Evolutionary conservation across 129 eudicot species (phyloP), one percentile per base, ranked within the genome.

Genomic region (Lactuca sativa): DNA sequence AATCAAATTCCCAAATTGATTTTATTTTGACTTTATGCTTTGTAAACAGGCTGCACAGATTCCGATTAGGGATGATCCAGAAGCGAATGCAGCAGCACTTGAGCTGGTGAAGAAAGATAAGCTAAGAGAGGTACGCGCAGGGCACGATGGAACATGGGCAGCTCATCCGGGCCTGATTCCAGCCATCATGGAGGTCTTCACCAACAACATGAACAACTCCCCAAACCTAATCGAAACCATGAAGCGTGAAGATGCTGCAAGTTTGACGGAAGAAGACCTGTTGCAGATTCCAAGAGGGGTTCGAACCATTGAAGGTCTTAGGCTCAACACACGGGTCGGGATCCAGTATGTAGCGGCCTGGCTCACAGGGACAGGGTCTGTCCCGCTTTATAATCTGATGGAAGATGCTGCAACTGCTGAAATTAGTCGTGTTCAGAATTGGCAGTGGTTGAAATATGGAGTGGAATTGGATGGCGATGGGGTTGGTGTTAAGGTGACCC

Each of bases 401-500:
- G 97, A 92, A 69, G 97, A 92, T 56, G 97, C 97, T 0, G 96
- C 97, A 13, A 92, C 97, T 11, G 96, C 97, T 8, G 97, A 92
- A 75, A 92, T 92, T 3, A 92, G 97, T 69, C 80, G 97, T 11
- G 97, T 88, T 1, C 97, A 92, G 67, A 92, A 84, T 86, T 92
- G 97, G 97, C 97, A 92, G 85, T 92, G 97, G 97, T 64, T 88
- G 60, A 91, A 78, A 43, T 88, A 91, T 14, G 81, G 86, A 0
- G 95, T 77, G 2, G 97, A 92, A 37, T 34, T 92, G 70, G 82
- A 92, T 11, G 97, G 97, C 0, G 97, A 91, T 15, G 96, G 82
- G 37, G 78, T 88, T 0, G 96, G 96, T 4, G 89, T 88, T 15
- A 70, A 63, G 70, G 97, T 86, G 67, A 81, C 1, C 53, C 21